phyloP scores from a whole-genome alignment of 2,329 filamentous ascomycete genomes.

The Dactylellina parvicollis region DNA sequence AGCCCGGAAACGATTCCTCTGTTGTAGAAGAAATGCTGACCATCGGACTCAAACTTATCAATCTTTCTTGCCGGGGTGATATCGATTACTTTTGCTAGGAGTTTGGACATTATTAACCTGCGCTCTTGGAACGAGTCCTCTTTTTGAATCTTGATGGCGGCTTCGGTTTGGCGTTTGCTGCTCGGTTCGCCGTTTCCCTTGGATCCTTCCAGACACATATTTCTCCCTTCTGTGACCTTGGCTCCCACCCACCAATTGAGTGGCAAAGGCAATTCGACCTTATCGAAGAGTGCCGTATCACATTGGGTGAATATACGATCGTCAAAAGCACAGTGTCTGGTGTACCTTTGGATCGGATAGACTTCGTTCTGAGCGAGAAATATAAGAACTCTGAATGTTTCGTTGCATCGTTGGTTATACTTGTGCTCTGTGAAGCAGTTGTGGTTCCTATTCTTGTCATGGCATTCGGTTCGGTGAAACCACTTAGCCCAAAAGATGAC shows the following conservation, averaged over 20 bases:
- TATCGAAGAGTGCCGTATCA: conserved; percentile 24
- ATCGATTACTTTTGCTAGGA: conserved; percentile 18
- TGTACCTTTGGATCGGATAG: conserved; percentile 14
- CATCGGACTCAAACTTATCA: conserved; percentile 11
- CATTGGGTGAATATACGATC: conserved; percentile 31
- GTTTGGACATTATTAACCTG: conserved; percentile 25
- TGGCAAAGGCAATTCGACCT: conserved; percentile 40
- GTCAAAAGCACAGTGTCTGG: conserved; percentile 25
- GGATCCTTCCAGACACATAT: not conserved
- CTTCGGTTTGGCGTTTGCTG: not conserved
- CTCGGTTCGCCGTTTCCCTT: not conserved
- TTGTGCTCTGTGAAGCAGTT: conserved; percentile 27
- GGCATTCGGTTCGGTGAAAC: conserved; percentile 25
- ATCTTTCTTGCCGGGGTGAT: conserved; percentile 36
- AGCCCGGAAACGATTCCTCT: conserved; percentile 36
- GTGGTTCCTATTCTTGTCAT: conserved; percentile 29
- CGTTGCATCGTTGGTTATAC: conserved; percentile 12
- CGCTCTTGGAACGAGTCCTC: conserved; percentile 38
- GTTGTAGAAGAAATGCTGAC: conserved; percentile 21
- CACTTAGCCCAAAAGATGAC: conserved; percentile 26
- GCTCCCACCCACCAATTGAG: conserved; percentile 39
- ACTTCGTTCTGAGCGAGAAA: conserved; percentile 48
- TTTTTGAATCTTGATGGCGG: not conserved
- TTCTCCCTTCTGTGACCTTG: not conserved
- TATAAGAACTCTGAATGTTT: conserved; percentile 28